A percentile compares a stretch with the other conserved stretches of the same genome.
Evolutionary conservation across 805 yeast genomes (phyloP).

Genomic region (Sugiyamaella chiloensis): DNA sequence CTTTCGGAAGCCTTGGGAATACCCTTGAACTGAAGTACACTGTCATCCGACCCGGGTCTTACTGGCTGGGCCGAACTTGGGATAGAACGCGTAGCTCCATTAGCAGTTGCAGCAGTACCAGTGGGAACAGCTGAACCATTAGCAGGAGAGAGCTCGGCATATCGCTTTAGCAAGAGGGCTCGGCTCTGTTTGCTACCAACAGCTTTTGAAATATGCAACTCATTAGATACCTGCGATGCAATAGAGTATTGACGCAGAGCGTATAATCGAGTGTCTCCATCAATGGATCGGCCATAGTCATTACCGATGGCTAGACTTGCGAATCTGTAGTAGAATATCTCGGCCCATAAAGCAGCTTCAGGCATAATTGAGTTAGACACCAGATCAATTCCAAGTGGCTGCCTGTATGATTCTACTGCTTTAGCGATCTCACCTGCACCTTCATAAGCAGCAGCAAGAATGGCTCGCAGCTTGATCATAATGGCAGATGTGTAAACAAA

Average conservation of each 20-base stretch:
- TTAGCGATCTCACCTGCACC: conserved; percentile 16
- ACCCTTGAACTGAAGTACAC: conserved; percentile 16
- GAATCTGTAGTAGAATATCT: conserved; percentile 29
- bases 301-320: not conserved
- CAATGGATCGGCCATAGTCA: not conserved
- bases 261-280: not conserved
- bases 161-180: not conserved
- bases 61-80: conserved; percentile 4
- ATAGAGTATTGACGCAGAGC: conserved; percentile 1
- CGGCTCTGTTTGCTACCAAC: not conserved
- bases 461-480: conserved; percentile 22
- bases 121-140: not conserved
- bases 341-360: conserved; percentile 42
- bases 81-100: not conserved
- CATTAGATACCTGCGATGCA: not conserved
- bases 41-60: conserved; percentile 20
- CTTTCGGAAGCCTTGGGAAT: conserved; percentile 26
- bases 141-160: not conserved
- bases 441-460: conserved; percentile 27
- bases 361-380: conserved; percentile 30
- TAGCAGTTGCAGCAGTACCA: not conserved
- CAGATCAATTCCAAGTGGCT: conserved; percentile 4
- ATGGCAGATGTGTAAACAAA: conserved; percentile 20
- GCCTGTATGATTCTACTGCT: conserved; percentile 20
- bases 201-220: not conserved